Conservation (phyloP, 2,329 filamentous ascomycete species). For the Cadophora sp. region DNA sequence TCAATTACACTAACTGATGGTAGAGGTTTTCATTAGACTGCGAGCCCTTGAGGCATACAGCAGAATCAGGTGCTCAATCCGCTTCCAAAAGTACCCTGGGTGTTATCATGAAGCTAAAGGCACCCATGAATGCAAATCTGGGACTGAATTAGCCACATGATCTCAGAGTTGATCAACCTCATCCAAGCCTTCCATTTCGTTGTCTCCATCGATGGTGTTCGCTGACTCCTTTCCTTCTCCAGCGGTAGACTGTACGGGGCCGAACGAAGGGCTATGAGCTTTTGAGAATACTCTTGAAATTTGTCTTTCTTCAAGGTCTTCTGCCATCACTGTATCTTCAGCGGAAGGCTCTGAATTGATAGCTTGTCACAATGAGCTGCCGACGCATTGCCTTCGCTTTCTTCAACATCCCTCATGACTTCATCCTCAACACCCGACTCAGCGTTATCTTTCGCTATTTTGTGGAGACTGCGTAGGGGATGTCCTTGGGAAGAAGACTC, state of each 20-base stretch:
- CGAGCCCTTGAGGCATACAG: too few relatives aligned
- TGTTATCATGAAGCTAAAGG: too few relatives aligned
- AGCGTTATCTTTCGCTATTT: neutral
- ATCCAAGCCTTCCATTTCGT: neutral
- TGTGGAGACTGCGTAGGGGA: neutral
- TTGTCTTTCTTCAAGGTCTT: neutral
- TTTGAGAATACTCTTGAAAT: neutral
- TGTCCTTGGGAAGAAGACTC: neutral
- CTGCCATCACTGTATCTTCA: neutral
- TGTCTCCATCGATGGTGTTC: neutral
- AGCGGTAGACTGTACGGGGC: neutral
- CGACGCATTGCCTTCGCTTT: neutral
- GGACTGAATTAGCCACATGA: neutral
- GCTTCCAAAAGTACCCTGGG: too few relatives aligned
- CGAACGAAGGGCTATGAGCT: neutral
- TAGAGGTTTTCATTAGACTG: too few relatives aligned
- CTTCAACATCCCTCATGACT: neutral
- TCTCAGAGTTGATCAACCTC: conserved; percentile 3
- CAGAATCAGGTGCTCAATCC: too few relatives aligned
- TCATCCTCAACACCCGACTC: neutral
- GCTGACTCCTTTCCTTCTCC: neutral
- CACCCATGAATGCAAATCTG: too few relatives aligned
- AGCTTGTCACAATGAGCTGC: neutral
- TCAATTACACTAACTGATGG: too few relatives aligned
- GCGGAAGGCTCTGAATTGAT: neutral